A percentile compares a stretch with the other conserved stretches of the same genome.
phyloP scores from a whole-genome alignment of 345 rosid genomes.

The Populus simonii region DNA sequence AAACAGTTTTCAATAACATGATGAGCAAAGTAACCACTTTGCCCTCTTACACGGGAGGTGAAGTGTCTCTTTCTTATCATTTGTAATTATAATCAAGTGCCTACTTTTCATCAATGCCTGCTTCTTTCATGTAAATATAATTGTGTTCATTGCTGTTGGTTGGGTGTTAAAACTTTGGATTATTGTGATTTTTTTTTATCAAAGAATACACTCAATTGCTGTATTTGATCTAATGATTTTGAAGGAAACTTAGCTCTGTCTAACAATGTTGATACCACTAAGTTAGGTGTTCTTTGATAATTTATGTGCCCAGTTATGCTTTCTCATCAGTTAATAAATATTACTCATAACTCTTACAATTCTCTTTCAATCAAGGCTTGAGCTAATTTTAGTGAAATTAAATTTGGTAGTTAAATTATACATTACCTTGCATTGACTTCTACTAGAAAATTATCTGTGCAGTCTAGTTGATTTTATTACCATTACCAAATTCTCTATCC shows the following conservation, averaged over 20 bases:
- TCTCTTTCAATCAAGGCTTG: background rate
- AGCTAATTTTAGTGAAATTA: background rate
- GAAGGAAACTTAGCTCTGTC: background rate
- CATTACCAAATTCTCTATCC: background rate
- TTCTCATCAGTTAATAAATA: background rate
- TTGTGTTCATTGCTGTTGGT: background rate
- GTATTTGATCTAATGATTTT: too few species aligned
- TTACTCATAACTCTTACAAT: background rate
- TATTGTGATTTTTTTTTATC: background rate
- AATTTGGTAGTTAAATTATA: background rate
- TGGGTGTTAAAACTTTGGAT: background rate
- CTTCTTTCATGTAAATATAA: background rate
- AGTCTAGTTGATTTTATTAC: background rate
- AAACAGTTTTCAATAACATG: constrained; percentile 70
- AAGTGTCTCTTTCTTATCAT: background rate
- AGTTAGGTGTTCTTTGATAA: background rate
- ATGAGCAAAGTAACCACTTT: constrained; percentile 76
- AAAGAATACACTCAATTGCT: background rate
- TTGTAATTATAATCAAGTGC: background rate
- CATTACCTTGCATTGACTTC: background rate
- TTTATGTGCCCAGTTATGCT: background rate
- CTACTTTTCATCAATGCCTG: background rate
- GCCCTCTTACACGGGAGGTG: constrained; percentile 86
- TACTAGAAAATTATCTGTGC: background rate
- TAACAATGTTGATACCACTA: background rate